These are phyloP conservation scores for Corymbia calophylla DNA, from an alignment of 441 rosid species.

Conservation along the genomic window DNA sequence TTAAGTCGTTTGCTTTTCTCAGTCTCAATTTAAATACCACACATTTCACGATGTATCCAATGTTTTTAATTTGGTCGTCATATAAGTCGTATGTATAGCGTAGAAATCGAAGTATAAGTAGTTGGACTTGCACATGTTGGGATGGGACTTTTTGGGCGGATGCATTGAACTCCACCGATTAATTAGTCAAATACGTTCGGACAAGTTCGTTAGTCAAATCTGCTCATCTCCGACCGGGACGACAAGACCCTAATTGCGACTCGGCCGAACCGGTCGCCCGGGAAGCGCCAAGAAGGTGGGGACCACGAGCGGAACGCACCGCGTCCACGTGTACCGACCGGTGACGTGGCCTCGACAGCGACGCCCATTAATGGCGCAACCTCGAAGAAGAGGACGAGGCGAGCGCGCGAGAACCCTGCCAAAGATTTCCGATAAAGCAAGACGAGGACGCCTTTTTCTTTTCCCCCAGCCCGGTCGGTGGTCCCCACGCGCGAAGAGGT, in stretches of 20 bases:
- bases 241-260: neutral
- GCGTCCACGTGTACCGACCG: conserved; percentile 23
- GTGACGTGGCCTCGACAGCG: conserved; percentile 19
- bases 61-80: neutral
- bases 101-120: neutral
- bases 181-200: neutral
- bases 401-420: conserved; percentile 36
- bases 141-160: neutral
- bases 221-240: neutral
- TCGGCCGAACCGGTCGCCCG: conserved; percentile 10
- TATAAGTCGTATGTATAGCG: neutral
- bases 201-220: neutral
- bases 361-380: conserved; percentile 7
- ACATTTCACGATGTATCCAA: neutral
- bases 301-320: conserved; percentile 6
- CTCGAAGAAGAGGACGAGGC: neutral
- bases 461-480: neutral
- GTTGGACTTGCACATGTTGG: neutral
- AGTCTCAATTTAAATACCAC: neutral
- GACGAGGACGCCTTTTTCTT: neutral
- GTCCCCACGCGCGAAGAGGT: conserved; percentile 13
- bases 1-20: neutral
- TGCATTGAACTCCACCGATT: neutral
- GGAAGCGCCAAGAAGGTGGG: neutral
- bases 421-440: conserved; percentile 19